Percentiles rank a stretch among this genome's conserved stretches.
Conservation (phyloP, 1,139 yeast genomes). For the Hyphopichia buzzinii region DNA sequence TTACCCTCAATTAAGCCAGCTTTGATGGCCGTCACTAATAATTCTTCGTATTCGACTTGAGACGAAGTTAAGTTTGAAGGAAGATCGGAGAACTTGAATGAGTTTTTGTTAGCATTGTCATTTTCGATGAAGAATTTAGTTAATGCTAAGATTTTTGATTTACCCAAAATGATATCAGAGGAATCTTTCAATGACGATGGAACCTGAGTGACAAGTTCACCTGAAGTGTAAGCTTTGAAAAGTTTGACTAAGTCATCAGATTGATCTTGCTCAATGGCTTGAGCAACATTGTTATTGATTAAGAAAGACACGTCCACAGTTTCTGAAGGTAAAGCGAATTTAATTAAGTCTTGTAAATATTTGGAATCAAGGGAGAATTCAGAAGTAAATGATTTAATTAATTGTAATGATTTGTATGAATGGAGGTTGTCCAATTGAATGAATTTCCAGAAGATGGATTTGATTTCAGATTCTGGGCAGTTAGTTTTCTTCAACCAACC, state of each 20-base stretch:
- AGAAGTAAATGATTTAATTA: conserved; percentile 36
- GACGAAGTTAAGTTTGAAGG: conserved; percentile 29
- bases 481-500: conserved; percentile 35
- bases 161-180: conserved; percentile 26
- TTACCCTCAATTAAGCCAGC: conserved; percentile 47
- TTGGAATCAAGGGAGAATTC: conserved; percentile 19
- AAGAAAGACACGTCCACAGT: conserved; percentile 45
- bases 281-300: conserved; percentile 40
- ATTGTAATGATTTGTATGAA: conserved; percentile 31
- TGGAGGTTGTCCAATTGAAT: conserved; percentile 32
- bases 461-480: conserved; percentile 28
- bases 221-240: conserved; percentile 36
- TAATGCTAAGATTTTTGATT: conserved; percentile 43
- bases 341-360: conserved; percentile 36
- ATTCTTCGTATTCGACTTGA: conserved; percentile 38
- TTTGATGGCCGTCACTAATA: conserved; percentile 45
- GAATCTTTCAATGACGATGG: conserved; percentile 12
- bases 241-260: conserved; percentile 24
- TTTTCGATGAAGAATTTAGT: conserved; percentile 35
- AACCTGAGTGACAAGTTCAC: conserved; percentile 24
- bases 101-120: conserved; percentile 23
- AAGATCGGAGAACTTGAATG: conserved; percentile 39
- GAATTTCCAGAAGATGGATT: conserved; percentile 39
- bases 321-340: conserved; percentile 39
- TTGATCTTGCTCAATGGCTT: conserved; percentile 23